Percentiles rank a stretch among this genome's conserved stretches.
Conservation (phyloP, 441 rosid species). For the Erodium texanum region DNA sequence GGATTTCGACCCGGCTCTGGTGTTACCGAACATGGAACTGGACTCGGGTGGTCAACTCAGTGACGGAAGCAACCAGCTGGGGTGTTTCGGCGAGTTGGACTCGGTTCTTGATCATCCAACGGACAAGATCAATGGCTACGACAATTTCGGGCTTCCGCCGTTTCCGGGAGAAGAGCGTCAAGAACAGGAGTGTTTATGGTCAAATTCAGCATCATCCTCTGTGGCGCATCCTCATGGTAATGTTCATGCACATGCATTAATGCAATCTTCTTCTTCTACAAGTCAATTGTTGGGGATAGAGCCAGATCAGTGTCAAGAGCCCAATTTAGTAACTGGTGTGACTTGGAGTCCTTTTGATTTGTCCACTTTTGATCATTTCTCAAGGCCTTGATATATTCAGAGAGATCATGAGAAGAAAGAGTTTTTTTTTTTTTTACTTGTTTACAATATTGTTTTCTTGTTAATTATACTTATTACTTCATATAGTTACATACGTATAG, state of each 20-base stretch:
- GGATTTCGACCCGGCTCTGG: conserved; percentile 20
- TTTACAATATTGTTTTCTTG: no score
- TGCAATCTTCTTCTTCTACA: conserved; percentile 21
- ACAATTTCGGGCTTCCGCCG: conserved; percentile 40
- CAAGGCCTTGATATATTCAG: conserved; percentile 23
- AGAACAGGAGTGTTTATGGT: conserved; percentile 31
- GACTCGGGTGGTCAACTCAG: conserved; percentile 3
- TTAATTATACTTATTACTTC: not conserved
- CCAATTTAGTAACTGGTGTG: conserved; percentile 30
- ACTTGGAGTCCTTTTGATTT: conserved; percentile 57
- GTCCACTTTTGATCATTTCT: conserved; percentile 36
- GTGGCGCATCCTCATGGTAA: conserved; percentile 20
- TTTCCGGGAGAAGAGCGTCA: conserved; percentile 49
- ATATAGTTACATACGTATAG: not conserved
- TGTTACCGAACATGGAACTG: conserved; percentile 16
- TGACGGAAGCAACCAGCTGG: conserved; percentile 19
- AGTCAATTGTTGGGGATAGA: conserved; percentile 25
- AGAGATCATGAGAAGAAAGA: not conserved
- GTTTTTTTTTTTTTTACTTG: not conserved
- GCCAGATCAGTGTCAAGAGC: conserved; percentile 28
- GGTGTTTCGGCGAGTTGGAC: conserved; percentile 23
- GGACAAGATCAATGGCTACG: conserved; percentile 1
- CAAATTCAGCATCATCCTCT: conserved; percentile 13
- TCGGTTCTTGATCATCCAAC: conserved; percentile 19
- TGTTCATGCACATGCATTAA: conserved; percentile 9